phyloP scores from a whole-genome alignment of 2,329 filamentous ascomycete species.

The Colletotrichum endophyticum region DNA sequence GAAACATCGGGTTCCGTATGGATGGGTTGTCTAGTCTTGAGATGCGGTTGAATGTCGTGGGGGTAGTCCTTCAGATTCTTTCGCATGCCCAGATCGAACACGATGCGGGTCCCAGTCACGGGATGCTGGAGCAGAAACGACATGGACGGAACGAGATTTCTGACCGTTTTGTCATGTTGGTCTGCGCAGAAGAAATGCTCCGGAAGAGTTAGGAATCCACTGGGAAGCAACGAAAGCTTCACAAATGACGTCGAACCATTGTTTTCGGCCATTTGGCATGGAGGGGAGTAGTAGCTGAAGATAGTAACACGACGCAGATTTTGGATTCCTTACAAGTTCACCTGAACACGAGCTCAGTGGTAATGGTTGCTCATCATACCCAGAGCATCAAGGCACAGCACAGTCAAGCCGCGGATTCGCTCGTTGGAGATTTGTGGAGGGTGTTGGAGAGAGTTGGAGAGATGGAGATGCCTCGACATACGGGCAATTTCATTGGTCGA shows the following conservation, averaged over 20 bases:
- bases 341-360: neutral
- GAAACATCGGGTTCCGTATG: neutral
- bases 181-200: neutral
- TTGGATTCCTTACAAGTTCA: neutral
- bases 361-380: neutral
- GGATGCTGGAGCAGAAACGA: neutral
- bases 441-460: neutral
- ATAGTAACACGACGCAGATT: neutral
- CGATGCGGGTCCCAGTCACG: neutral
- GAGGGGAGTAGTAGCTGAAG: fast-evolving
- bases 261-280: neutral
- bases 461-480: neutral
- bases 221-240: neutral
- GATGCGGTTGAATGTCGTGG: neutral
- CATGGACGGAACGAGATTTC: neutral
- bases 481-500: neutral
- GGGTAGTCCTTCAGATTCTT: neutral
- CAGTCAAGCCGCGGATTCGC: neutral
- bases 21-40: neutral
- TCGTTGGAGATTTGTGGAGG: neutral
- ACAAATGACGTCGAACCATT: neutral
- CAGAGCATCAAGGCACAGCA: neutral
- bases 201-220: neutral
- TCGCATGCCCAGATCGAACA: neutral
- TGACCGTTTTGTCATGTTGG: neutral